Evolutionary conservation across 495 filamentous ascomycete species (phyloP), one percentile per base, ranked within the genome.

Genomic region (Viridothelium virens): DNA sequence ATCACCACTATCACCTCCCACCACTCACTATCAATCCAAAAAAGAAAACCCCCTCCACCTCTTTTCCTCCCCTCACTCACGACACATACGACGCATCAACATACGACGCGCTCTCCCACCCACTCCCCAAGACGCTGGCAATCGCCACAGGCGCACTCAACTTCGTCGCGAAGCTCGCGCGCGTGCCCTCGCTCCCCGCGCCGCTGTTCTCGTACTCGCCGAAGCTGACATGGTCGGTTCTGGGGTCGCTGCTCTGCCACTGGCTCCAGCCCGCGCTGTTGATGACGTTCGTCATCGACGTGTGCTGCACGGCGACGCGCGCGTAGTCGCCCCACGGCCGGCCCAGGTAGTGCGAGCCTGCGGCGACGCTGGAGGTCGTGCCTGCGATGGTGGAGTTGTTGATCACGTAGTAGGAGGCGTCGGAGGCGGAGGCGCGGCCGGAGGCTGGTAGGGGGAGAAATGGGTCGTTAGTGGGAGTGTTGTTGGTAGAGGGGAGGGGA

Each of bases 321-420:
- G 86, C 79, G 68, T 84, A 87, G 62, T 82, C 73, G 10, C 79
- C 74, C 86, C 86, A 89, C 18, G 87, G 87, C n/a, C 86, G 80
- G 6, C 87, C 87, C 3, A 89, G 79, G 70, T 85, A 88, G 62
- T 80, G 83, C 37, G 79, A 77, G 4, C 84, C 86, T 10, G 71
- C 68, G 2, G 76, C 33, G 7, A 87, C 81, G 34, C 62, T 73
- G 41, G 80, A 73, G 5, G 83, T 84, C 1, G 73, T 64, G 10
- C 78, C 82, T 2, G 78, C 76, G 44, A 83, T 73, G 47, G 71
- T 80, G 61, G 77, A 82, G 68, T 82, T 81, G 77, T 85, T 85
- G 77, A 89, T 84, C 64, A 90, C 81, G 67, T 85, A 89, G 74
- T 83, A 88, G 38, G 78, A 81, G 25, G 74, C 66, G 68, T 86